Evolutionary conservation across 208 protist species (phyloP).

Genomic region (Acanthamoeba triangularis): DNA sequence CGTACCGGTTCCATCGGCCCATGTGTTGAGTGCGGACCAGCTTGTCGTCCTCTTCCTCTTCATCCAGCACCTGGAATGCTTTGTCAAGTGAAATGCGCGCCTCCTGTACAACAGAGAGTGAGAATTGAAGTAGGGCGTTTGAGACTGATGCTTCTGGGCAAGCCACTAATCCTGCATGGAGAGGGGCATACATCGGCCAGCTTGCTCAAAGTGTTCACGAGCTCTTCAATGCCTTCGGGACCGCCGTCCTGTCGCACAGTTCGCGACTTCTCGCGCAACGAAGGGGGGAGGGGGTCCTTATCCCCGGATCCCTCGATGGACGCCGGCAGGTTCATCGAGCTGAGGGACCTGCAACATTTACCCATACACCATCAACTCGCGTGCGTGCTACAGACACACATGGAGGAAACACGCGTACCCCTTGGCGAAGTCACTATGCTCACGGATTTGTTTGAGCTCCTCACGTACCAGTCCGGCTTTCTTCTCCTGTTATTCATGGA

Average conservation of each 20-base stretch:
- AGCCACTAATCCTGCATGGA: background rate
- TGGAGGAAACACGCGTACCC: background rate
- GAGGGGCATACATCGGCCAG: background rate
- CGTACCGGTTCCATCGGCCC: slow-evolving; percentile 25
- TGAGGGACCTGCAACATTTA: background rate
- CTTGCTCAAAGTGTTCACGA: slow-evolving; percentile 7
- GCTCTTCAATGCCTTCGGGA: background rate
- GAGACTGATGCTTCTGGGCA: too few species aligned
- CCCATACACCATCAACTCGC: background rate
- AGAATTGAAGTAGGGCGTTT: background rate
- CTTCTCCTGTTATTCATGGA: background rate
- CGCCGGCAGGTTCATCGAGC: slow-evolving; percentile 49
- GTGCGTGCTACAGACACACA: background rate
- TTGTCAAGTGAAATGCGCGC: slow-evolving; percentile 1
- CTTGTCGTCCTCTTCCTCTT: slow-evolving; percentile 57
- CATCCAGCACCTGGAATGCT: background rate
- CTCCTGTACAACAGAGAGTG: background rate
- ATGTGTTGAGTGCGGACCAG: background rate
- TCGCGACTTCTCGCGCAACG: background rate
- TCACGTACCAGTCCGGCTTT: slow-evolving; percentile 34
- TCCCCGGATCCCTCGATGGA: background rate
- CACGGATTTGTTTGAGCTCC: slow-evolving; percentile 7
- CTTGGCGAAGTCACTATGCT: slow-evolving; percentile 58
- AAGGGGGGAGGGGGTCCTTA: background rate
- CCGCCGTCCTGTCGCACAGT: slow-evolving; percentile 23